Conservation (phyloP, 2,329 filamentous ascomycete species). For the Fusarium udum region DNA sequence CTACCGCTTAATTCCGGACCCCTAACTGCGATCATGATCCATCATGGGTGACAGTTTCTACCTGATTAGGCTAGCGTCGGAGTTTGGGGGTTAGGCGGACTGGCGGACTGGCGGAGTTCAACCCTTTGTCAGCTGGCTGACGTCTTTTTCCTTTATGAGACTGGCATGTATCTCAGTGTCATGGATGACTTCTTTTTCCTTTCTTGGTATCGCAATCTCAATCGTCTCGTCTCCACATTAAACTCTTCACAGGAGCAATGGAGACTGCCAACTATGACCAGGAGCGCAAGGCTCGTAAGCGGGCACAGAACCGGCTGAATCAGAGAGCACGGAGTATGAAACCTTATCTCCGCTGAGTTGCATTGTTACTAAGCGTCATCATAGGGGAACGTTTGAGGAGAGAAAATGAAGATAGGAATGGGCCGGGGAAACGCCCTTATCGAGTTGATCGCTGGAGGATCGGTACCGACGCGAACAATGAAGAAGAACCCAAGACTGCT, state of each 20-base stretch:
- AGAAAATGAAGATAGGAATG: neutral
- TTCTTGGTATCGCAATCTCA: neutral
- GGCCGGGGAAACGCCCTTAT: neutral
- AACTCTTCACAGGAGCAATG: neutral
- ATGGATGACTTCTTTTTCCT: neutral
- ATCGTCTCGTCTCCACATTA: neutral
- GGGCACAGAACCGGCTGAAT: conserved; percentile 24
- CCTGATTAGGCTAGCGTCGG: conserved; percentile 18
- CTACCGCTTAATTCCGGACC: neutral
- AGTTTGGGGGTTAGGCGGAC: neutral
- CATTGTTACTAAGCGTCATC: neutral
- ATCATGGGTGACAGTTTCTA: conserved; percentile 23
- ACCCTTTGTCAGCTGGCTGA: conserved; percentile 22
- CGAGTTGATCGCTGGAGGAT: conserved; percentile 27
- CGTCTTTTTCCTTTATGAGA: conserved; percentile 9
- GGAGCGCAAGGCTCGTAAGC: conserved; percentile 16
- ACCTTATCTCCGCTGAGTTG: neutral
- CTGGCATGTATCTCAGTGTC: neutral
- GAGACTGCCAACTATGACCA: neutral
- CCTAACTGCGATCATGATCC: neutral
- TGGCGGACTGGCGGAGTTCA: neutral
- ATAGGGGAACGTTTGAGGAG: conserved; percentile 1
- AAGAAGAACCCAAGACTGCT: neutral
- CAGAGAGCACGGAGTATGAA: conserved; percentile 30
- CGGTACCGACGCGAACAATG: neutral